These are phyloP conservation scores for Xanthoceras sorbifolium DNA, from an alignment of 345 rosid genomes.

Conservation along the genomic window DNA sequence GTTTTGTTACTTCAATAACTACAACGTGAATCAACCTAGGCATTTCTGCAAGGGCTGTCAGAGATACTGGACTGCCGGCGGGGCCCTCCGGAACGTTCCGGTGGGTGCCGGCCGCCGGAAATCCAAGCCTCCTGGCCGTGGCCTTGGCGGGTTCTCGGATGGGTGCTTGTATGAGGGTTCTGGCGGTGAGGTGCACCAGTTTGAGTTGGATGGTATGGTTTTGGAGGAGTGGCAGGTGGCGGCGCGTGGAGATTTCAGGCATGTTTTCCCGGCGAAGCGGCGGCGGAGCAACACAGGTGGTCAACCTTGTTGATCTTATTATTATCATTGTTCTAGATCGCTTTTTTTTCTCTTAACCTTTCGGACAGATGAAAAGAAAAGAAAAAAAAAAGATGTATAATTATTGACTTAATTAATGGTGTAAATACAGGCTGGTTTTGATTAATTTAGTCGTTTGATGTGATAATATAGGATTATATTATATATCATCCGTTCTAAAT, in stretches of 20 bases:
- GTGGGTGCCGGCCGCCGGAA: slow-evolving; percentile 96
- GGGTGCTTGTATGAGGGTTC: slow-evolving; percentile 46
- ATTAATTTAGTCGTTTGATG: slow-evolving; percentile 9
- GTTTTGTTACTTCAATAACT: slow-evolving; percentile 95
- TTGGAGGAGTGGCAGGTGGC: slow-evolving; percentile 63
- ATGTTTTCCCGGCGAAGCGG: slow-evolving; percentile 63
- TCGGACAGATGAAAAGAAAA: slow-evolving; percentile 12
- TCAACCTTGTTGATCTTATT: slow-evolving; percentile 47
- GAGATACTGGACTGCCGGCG: slow-evolving; percentile 98
- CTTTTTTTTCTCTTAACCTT: not conserved
- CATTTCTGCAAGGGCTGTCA: slow-evolving; percentile 98
- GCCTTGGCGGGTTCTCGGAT: slow-evolving; percentile 28
- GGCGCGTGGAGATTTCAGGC: slow-evolving; percentile 54
- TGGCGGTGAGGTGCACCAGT: slow-evolving; percentile 41
- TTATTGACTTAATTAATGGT: slow-evolving; percentile 3
- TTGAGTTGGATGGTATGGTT: slow-evolving; percentile 52
- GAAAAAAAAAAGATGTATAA: slow-evolving; percentile 15
- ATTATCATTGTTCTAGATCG: slow-evolving; percentile 5
- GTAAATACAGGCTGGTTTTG: slow-evolving; percentile 24
- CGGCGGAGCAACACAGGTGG: slow-evolving; percentile 55
- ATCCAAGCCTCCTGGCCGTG: slow-evolving; percentile 62
- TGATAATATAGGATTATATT: not conserved
- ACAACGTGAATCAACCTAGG: slow-evolving; percentile 98
- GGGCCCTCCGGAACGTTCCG: slow-evolving; percentile 92
- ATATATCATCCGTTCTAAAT: not conserved